phyloP scores from a whole-genome alignment of 768 basidiomycete genomes.

The Pisolithus orientalis region DNA sequence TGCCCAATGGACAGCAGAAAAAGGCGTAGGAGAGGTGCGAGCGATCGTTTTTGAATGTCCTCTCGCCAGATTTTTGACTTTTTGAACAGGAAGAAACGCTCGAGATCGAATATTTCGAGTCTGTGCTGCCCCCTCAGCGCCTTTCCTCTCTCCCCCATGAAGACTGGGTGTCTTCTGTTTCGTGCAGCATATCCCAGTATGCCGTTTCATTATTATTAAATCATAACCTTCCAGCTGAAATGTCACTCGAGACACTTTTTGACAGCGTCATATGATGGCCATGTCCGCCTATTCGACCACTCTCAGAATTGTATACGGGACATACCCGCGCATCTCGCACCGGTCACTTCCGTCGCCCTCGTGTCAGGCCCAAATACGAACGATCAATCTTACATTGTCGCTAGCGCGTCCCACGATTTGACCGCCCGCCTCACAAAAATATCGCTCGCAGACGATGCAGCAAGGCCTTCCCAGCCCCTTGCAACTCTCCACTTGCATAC shows the following conservation, averaged over 20 bases:
- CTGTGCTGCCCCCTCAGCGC: conserved; percentile 79
- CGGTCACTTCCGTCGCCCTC: conserved; percentile 60
- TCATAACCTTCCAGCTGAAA: background rate
- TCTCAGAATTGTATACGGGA: conserved; percentile 51
- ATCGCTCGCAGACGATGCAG: conserved; percentile 19
- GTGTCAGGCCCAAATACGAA: conserved; percentile 33
- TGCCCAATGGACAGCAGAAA: conserved; percentile 67
- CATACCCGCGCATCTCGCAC: conserved; percentile 50
- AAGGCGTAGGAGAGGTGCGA: conserved; percentile 62
- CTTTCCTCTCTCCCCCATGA: conserved; percentile 78
- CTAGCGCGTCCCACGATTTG: conserved; percentile 75
- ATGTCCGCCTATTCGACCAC: conserved; percentile 67
- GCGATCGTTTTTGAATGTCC: background rate
- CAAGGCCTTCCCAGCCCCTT: conserved; percentile 22
- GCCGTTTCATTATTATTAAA: background rate
- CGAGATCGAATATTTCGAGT: conserved; percentile 89
- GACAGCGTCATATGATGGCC: conserved; percentile 78
- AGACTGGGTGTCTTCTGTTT: conserved; percentile 89
- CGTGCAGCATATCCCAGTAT: conserved; percentile 39
- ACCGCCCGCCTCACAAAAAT: conserved; percentile 51
- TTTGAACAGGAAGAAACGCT: conserved; percentile 73
- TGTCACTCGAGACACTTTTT: conserved; percentile 50
- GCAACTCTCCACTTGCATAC: conserved; percentile 83
- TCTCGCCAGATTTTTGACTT: conserved; percentile 1
- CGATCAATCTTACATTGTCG: conserved; percentile 38